Percentiles rank a stretch among this genome's conserved stretches.
Evolutionary conservation across 148 eudicot genomes (phyloP).

Genomic region (Silene uniflora): DNA sequence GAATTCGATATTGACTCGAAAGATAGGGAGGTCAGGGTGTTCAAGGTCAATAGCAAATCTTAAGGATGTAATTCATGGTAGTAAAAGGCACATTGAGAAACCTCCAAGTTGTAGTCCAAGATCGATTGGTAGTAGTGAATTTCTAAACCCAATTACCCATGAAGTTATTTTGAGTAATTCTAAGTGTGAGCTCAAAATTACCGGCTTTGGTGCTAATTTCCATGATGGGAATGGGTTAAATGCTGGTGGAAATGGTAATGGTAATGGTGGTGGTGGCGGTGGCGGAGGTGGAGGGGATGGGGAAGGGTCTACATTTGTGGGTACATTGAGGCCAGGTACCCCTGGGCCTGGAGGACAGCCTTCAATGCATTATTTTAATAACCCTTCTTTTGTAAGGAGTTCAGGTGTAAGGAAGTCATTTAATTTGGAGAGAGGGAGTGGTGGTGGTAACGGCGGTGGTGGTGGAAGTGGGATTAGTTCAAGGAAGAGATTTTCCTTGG

Average conservation of each 20-base stretch:
- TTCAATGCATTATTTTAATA: conserved; percentile 63
- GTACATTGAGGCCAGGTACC: conserved; percentile 81
- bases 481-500: conserved; percentile 43
- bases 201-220: conserved; percentile 47
- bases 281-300: conserved; percentile 33
- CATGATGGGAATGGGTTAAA: conserved; percentile 28
- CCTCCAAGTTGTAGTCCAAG: conserved; percentile 88
- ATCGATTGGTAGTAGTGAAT: conserved; percentile 92
- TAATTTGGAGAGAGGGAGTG: conserved; percentile 28
- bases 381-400: conserved; percentile 26
- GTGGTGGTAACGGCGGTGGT: conserved; percentile 31
- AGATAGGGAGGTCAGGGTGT: conserved; percentile 75
- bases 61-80: conserved; percentile 90
- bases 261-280: conserved; percentile 11
- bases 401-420: conserved; percentile 40
- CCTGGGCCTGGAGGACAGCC: conserved; percentile 92
- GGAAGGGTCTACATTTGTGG: conserved; percentile 50
- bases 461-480: conserved; percentile 33
- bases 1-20: conserved; percentile 54
- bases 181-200: conserved; percentile 80
- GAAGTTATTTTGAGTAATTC: conserved; percentile 82
- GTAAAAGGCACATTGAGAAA: conserved; percentile 76
- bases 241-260: background rate
- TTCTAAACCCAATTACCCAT: conserved; percentile 87
- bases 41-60: conserved; percentile 94